Percentiles rank a stretch among this genome's conserved stretches.
Evolutionary conservation across 306 rosid genomes (phyloP).

Genomic region (Cucurbita argyrosperma): DNA sequence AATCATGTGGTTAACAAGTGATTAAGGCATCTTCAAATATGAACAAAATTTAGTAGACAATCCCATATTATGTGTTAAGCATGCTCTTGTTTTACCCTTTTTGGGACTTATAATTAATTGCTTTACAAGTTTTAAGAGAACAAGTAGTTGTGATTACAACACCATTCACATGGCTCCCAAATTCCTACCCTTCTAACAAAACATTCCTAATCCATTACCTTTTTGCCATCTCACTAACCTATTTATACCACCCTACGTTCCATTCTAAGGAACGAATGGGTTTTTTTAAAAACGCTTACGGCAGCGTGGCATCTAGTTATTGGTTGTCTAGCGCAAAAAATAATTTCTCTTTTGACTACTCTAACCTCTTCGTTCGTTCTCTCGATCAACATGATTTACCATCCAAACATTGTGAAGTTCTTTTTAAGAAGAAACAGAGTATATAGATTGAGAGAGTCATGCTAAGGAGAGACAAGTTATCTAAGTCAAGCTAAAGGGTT

Average conservation of each 20-base stretch:
- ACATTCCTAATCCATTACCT: not conserved
- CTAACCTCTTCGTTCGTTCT: not conserved
- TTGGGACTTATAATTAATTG: not conserved
- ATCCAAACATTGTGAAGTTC: no score
- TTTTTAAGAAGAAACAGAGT: no score
- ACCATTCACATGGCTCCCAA: not conserved
- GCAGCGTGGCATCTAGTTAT: not conserved
- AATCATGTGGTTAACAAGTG: slow-evolving; percentile 20
- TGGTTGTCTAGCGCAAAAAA: not conserved
- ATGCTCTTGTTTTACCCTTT: not conserved
- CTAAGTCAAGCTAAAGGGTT: not conserved
- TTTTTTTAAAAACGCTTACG: not conserved
- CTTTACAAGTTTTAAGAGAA: not conserved
- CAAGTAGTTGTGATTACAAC: not conserved
- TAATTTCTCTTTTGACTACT: not conserved
- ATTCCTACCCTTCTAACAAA: not conserved
- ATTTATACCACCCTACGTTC: not conserved
- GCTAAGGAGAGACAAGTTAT: not conserved
- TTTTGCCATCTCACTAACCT: not conserved
- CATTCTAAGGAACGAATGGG: not conserved
- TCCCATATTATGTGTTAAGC: not conserved
- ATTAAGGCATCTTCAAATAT: slow-evolving; percentile 12
- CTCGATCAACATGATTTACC: not conserved
- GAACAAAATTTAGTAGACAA: slow-evolving; percentile 5
- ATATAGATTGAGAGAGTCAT: no score